Conservation (phyloP, 164 flowering plant species). For the Vitis amurensis region DNA sequence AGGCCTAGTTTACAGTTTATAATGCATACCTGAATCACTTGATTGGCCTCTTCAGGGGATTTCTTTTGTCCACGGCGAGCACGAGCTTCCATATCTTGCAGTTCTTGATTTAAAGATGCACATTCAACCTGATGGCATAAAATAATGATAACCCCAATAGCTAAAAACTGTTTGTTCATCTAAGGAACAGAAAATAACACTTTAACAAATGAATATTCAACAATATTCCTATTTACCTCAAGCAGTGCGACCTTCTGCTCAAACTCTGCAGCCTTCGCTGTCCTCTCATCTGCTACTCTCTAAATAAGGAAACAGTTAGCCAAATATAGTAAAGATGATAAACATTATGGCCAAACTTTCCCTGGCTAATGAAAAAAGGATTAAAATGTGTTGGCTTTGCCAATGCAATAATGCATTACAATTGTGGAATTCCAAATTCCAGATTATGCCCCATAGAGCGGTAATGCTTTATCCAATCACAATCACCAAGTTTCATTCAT, state of each 20-base stretch:
- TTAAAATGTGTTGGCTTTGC: no score
- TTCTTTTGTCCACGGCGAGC: constrained; percentile 83
- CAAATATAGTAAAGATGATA: no score
- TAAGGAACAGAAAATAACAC: background rate
- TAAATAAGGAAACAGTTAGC: constrained; percentile 23
- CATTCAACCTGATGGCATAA: constrained; percentile 72
- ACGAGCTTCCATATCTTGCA: constrained; percentile 94
- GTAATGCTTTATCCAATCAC: no score
- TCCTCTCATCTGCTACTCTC: constrained; percentile 94
- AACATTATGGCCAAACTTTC: no score
- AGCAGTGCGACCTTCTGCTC: constrained; percentile 92
- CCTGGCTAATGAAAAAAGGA: no score
- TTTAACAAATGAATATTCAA: background rate
- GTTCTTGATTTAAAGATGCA: constrained; percentile 86
- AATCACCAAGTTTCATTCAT: no score
- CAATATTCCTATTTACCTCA: constrained; percentile 52
- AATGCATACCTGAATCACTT: constrained; percentile 72
- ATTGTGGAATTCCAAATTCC: no score
- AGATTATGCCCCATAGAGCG: no score
- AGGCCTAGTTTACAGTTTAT: background rate
- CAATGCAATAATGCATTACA: no score
- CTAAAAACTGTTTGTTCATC: background rate
- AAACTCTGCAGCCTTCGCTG: constrained; percentile 76
- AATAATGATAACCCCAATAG: constrained; percentile 3
- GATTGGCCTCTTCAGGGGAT: constrained; percentile 89